Evolutionary conservation across 2,329 filamentous ascomycete genomes (phyloP), one percentile per base, ranked within the genome.

Genomic region (Cercospora zeina): DNA sequence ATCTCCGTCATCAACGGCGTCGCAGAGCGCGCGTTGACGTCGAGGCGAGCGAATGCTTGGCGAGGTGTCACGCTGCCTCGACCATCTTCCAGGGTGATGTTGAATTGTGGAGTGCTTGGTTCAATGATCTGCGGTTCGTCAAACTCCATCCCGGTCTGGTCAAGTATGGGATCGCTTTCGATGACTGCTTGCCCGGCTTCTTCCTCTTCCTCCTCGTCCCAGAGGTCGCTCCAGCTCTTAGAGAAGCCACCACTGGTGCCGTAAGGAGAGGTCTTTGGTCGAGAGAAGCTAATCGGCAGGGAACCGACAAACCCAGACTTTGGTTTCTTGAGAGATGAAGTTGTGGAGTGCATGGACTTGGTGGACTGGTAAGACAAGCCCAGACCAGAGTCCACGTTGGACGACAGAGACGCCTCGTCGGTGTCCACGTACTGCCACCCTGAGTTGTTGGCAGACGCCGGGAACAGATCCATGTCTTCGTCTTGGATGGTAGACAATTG

Each of bases 151-250:
- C 65, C 67, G 11, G 56, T 47, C 13, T 59, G 45, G 19, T 53
- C 56, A 30, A 59, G 21, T 5, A 34, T 39, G 11, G 34, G 65
- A 82, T 82, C 56, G 34, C 33, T 39, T 19, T 51, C 47, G 7
- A 65, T 56, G 2, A 61, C 13, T 42, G 62, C 58, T 65, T 83
- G 83, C n/a, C 70, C 67, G 83, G 81, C 69, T 90, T 85, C 65
- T 89, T 90, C 76, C 72, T 95, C 92, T 58, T 97, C 93, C 76
- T 97, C 93, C 76, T 97, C 93, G 62, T 97, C 93, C 89, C 92
- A 97, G 76, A 97, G 87, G 76, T 99, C 95, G 72, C 93, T 96
- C 95, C 95, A 99, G 81, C 95, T 97, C 88, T 97, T 97, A 61
- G 95, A 96, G 53, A 96, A 90, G 53, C 84, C 81, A 59, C 61